Evolutionary conservation across 2,329 filamentous ascomycete species (phyloP).

Genomic region (Xylariaceae sp.): DNA sequence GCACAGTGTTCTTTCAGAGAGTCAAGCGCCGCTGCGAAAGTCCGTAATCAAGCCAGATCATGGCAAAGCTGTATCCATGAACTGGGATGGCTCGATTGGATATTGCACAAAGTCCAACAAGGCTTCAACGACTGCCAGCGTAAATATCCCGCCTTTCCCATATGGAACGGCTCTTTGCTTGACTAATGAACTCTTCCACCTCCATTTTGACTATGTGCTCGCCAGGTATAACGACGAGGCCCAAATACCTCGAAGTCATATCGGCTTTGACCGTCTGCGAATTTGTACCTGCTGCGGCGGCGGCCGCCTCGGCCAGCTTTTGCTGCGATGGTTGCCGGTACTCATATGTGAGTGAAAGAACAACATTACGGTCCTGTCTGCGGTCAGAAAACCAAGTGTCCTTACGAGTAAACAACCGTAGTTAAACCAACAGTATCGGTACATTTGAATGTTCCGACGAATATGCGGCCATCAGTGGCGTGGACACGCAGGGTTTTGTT

Average conservation of each 20-base stretch:
- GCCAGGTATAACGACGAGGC: slow-evolving; percentile 87
- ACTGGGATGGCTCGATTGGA: neutral
- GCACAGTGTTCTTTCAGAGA: neutral
- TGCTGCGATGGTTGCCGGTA: slow-evolving; percentile 75
- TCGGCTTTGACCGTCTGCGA: slow-evolving; percentile 63
- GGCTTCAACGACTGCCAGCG: slow-evolving; percentile 4
- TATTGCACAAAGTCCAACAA: neutral
- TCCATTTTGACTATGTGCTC: slow-evolving; percentile 87
- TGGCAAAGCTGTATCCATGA: neutral
- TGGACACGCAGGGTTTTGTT: slow-evolving; percentile 81
- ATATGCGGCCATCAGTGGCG: slow-evolving; percentile 84
- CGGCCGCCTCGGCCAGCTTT: slow-evolving; percentile 48
- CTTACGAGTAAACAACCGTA: neutral
- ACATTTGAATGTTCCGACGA: slow-evolving; percentile 91
- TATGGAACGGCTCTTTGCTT: slow-evolving; percentile 46
- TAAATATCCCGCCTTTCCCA: slow-evolving; percentile 34
- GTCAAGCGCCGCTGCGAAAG: neutral
- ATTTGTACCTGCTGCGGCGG: slow-evolving; percentile 38
- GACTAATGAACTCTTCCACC: slow-evolving; percentile 75
- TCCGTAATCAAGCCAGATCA: neutral
- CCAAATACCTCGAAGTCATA: slow-evolving; percentile 86
- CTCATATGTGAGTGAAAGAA: slow-evolving; percentile 85
- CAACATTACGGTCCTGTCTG: slow-evolving; percentile 82
- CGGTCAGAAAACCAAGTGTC: neutral
- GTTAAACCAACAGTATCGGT: slow-evolving; percentile 74